A percentile compares a stretch with the other conserved stretches of the same genome.
phyloP scores from a whole-genome alignment of 345 rosid species.

The Lepidium africanum region DNA sequence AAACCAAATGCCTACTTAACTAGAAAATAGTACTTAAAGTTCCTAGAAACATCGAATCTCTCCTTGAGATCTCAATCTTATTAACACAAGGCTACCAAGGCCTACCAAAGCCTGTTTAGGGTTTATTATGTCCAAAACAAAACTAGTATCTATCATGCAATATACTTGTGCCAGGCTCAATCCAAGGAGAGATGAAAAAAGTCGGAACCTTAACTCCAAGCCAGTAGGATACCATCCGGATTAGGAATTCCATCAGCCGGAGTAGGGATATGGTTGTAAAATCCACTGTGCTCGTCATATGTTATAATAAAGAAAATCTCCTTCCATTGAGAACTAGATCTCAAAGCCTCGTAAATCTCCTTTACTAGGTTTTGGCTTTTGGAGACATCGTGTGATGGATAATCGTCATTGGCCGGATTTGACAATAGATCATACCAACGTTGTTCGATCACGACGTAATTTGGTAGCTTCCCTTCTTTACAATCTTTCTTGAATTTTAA shows the following conservation, averaged over 20 bases:
- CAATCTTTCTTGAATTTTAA: slow-evolving; percentile 36
- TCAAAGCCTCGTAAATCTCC: slow-evolving; percentile 43
- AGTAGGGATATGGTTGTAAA: slow-evolving; percentile 51
- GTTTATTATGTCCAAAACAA: too few species aligned
- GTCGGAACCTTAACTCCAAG: slow-evolving; percentile 55
- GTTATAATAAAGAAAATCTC: slow-evolving; percentile 38
- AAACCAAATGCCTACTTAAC: too few species aligned
- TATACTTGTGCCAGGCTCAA: slow-evolving; percentile 43
- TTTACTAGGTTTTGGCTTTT: slow-evolving; percentile 46
- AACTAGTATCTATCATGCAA: background rate
- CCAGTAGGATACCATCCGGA: slow-evolving; percentile 45
- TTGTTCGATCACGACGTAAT: slow-evolving; percentile 45
- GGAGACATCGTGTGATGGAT: slow-evolving; percentile 52
- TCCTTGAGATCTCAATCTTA: too few species aligned
- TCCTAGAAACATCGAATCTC: too few species aligned
- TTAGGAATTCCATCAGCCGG: slow-evolving; percentile 42
- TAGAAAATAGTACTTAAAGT: too few species aligned
- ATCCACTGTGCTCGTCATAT: slow-evolving; percentile 57
- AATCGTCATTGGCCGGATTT: slow-evolving; percentile 39
- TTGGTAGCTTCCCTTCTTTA: slow-evolving; percentile 42
- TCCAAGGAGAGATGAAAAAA: slow-evolving; percentile 49
- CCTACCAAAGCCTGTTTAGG: too few species aligned
- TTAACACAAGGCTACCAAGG: too few species aligned
- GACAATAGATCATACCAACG: slow-evolving; percentile 36
- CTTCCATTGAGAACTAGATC: slow-evolving; percentile 52